Evolutionary conservation across 2,329 filamentous ascomycete genomes (phyloP), one percentile per base, ranked within the genome.

Genomic region (Didymella segeticola): DNA sequence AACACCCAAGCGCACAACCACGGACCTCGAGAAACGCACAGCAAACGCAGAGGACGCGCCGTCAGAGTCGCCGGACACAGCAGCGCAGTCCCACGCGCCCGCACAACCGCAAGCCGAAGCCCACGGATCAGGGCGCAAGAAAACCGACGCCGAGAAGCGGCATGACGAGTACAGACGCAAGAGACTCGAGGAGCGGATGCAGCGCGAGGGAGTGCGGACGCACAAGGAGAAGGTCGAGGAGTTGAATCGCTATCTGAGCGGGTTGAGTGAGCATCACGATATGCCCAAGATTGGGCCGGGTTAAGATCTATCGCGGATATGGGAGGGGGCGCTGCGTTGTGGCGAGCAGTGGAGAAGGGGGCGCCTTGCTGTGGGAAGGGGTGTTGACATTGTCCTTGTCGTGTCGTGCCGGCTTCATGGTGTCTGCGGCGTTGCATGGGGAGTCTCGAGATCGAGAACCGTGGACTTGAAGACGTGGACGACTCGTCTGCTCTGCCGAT

Each of bases 211-310:
- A 14, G 85, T 93, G 63, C 98, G 97, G 81, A 96, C 93, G 25
- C 95, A 99, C 76, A 98, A 98, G 74, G 90, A 99, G 79, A 87
- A 91, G 10, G 93, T 99, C 36, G 93, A 98, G 75, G 92, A 97
- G 73, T 79, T 98, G 65, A 99, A 99, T 74, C 91, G 90, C 60
- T 97, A 98, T 74, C 79, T 99, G 29, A 95, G 91, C 61, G 89
- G 88, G 62, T 77, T 99, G 69, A 96, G 91, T 77, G 95, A 99
- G 77, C 95, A 99, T 78, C 93, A 99, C 76, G 95, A 99, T 73
- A 99, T 99, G 78, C 82, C 82, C 7, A 78, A 81, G 62, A 84
- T 84, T 53, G 82, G 82, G 54, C 82, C 82, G 60, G 82, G 82
- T 58, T 84, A 84, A 83, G 57, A n/a, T n/a, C n/a, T n/a, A n/a